Percentiles rank a stretch among this genome's conserved stretches.
Conservation (phyloP, 495 filamentous ascomycete species). For the Daldinia vernicosa region DNA sequence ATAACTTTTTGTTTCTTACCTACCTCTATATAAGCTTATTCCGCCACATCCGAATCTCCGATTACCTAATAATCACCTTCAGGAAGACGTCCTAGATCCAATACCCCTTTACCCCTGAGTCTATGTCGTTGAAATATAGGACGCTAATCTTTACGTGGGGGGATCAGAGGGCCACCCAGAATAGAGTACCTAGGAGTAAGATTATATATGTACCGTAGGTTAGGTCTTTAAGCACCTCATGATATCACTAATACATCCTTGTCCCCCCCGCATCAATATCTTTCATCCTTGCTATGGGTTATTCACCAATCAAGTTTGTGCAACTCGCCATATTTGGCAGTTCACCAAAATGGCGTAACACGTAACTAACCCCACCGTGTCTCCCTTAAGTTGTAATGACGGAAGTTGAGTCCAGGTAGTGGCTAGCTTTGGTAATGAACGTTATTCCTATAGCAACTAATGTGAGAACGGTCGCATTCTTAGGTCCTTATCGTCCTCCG, state of each 20-base stretch:
- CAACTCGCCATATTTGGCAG: background rate
- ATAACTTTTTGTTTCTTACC: background rate
- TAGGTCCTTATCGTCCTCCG: slow-evolving; percentile 55
- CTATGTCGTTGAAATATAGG: too few species aligned
- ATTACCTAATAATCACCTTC: background rate
- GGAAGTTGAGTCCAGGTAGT: background rate
- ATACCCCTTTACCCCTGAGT: too few species aligned
- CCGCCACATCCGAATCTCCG: background rate
- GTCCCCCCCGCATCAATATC: background rate
- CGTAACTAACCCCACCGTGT: too few species aligned
- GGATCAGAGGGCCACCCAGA: background rate
- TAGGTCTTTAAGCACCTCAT: too few species aligned
- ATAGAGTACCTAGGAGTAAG: background rate
- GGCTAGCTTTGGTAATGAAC: background rate
- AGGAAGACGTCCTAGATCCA: background rate
- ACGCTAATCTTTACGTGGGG: too few species aligned
- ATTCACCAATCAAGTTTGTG: background rate
- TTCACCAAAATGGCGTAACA: background rate
- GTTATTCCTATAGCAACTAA: slow-evolving; percentile 30
- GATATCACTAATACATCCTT: background rate
- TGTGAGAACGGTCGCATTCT: slow-evolving; percentile 59
- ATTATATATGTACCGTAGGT: too few species aligned
- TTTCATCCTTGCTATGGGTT: background rate
- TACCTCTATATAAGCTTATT: background rate
- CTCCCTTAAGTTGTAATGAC: background rate